Percentiles rank a stretch among this genome's conserved stretches.
These are phyloP conservation scores for Lepidium aucheri DNA, from an alignment of 345 rosid species.

Conservation along the genomic window DNA sequence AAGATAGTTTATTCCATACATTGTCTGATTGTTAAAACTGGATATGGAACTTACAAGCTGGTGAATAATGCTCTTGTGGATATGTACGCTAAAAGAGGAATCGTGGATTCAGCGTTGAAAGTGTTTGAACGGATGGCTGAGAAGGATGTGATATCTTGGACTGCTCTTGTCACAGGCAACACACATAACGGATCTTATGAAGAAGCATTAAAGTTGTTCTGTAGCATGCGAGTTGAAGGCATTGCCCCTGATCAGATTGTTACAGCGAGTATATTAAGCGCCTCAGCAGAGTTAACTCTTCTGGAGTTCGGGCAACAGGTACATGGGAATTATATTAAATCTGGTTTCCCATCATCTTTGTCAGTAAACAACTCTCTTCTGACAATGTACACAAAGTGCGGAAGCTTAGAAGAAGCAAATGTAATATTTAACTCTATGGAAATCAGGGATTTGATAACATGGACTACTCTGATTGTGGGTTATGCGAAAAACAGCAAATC, in stretches of 20 bases:
- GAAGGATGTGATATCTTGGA: conserved; percentile 87
- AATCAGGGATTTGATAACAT: conserved; percentile 53
- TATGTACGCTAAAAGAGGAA: conserved; percentile 77
- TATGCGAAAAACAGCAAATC: conserved; percentile 86
- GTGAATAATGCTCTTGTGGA: conserved; percentile 85
- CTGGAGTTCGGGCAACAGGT: conserved; percentile 78
- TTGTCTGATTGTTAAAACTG: conserved; percentile 62
- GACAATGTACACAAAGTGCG: conserved; percentile 81
- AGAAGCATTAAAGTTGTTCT: conserved; percentile 61
- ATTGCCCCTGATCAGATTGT: conserved; percentile 52
- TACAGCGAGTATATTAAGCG: conserved; percentile 61
- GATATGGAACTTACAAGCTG: conserved; percentile 48
- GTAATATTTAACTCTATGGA: conserved; percentile 52
- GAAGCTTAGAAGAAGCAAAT: conserved; percentile 59
- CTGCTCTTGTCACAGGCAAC: conserved; percentile 77
- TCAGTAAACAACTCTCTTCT: conserved; percentile 73
- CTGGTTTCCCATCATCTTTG: conserved; percentile 47
- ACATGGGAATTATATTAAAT: conserved; percentile 53
- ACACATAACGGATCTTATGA: conserved; percentile 47
- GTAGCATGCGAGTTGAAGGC: conserved; percentile 50
- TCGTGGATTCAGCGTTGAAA: conserved; percentile 40
- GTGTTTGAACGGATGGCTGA: conserved; percentile 56
- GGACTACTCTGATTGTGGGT: conserved; percentile 87
- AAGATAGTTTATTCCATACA: conserved; percentile 50
- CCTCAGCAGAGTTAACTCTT: conserved; percentile 64